Conservation (phyloP, 2,329 filamentous ascomycete species). For the Xylaria arbuscula region DNA sequence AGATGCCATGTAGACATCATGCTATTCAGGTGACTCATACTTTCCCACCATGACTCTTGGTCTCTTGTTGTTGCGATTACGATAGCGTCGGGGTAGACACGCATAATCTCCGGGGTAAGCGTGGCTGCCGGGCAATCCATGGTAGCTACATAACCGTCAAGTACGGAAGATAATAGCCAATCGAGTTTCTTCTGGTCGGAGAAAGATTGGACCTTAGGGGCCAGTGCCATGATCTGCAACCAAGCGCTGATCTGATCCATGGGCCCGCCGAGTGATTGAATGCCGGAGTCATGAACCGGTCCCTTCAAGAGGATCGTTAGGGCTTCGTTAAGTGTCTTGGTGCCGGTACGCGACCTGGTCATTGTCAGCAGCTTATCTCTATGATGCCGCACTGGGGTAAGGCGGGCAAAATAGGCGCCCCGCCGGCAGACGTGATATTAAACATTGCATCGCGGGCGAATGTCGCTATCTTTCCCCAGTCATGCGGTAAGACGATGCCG, state of each 20-base stretch:
- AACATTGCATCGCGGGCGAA: slow-evolving; percentile 12
- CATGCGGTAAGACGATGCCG: slow-evolving; percentile 18
- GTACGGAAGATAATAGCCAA: slow-evolving; percentile 51
- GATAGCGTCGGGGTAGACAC: slow-evolving; percentile 61
- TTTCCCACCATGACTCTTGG: slow-evolving; percentile 54
- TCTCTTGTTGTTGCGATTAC: slow-evolving; percentile 59
- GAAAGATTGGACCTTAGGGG: slow-evolving; percentile 46
- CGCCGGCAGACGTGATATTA: slow-evolving; percentile 10
- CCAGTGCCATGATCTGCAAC: slow-evolving; percentile 51
- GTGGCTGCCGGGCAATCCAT: slow-evolving; percentile 58
- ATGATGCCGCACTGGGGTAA: slow-evolving; percentile 5
- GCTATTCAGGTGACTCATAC: slow-evolving; percentile 50
- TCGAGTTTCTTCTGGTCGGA: slow-evolving; percentile 51
- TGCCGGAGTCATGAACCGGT: slow-evolving; percentile 52
- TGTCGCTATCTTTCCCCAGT: slow-evolving; percentile 18
- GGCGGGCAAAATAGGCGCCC: slow-evolving; percentile 14
- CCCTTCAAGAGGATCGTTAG: slow-evolving; percentile 52
- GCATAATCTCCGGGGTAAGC: slow-evolving; percentile 59
- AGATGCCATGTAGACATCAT: slow-evolving; percentile 52
- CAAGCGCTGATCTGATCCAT: slow-evolving; percentile 51
- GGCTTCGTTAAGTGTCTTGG: slow-evolving; percentile 54
- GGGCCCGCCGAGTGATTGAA: slow-evolving; percentile 52
- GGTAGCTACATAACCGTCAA: slow-evolving; percentile 53
- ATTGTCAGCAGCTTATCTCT: slow-evolving; percentile 35
- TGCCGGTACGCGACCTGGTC: slow-evolving; percentile 52